Percentiles rank a stretch among this genome's conserved stretches.
Conservation (phyloP, 139 green algal genomes). For the Chlamydomonas urium region DNA sequence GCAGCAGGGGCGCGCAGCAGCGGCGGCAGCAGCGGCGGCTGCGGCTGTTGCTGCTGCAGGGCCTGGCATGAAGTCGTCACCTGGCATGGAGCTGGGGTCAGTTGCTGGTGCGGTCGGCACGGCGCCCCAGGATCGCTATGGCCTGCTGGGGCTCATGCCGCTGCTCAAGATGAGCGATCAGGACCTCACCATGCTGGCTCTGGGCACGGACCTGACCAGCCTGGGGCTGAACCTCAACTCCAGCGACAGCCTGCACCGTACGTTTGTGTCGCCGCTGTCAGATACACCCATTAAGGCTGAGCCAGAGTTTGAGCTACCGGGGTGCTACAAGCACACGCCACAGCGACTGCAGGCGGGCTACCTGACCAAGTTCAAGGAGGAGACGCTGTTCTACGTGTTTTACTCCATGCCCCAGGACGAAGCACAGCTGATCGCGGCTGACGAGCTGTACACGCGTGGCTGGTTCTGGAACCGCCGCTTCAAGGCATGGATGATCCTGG, state of each 20-base stretch:
- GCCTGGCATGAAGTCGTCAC: no score
- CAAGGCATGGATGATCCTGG: slow-evolving; percentile 82
- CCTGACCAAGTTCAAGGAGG: slow-evolving; percentile 92
- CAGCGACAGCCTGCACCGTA: slow-evolving; percentile 15
- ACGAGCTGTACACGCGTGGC: slow-evolving; percentile 83
- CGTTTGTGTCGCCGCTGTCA: slow-evolving; percentile 80
- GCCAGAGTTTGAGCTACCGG: slow-evolving; percentile 82
- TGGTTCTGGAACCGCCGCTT: slow-evolving; percentile 86
- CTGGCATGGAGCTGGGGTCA: no score
- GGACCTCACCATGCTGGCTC: slow-evolving; percentile 90
- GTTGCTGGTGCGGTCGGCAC: neutral
- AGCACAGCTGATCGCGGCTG: slow-evolving; percentile 88
- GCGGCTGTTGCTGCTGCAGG: no score
- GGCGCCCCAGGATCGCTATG: slow-evolving; percentile 68
- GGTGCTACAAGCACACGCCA: slow-evolving; percentile 79
- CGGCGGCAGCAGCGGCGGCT: neutral
- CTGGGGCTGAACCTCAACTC: slow-evolving; percentile 94
- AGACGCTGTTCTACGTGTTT: slow-evolving; percentile 97
- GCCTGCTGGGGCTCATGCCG: slow-evolving; percentile 85
- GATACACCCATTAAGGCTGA: slow-evolving; percentile 70
- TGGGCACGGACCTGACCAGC: slow-evolving; percentile 94
- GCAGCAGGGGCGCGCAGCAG: slow-evolving; percentile 18
- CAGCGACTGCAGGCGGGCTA: slow-evolving; percentile 74
- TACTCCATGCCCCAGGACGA: slow-evolving; percentile 69
- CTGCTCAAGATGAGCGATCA: slow-evolving; percentile 92